Evolutionary conservation across 306 rosid species (phyloP).

Genomic region (Arachis stenosperma): DNA sequence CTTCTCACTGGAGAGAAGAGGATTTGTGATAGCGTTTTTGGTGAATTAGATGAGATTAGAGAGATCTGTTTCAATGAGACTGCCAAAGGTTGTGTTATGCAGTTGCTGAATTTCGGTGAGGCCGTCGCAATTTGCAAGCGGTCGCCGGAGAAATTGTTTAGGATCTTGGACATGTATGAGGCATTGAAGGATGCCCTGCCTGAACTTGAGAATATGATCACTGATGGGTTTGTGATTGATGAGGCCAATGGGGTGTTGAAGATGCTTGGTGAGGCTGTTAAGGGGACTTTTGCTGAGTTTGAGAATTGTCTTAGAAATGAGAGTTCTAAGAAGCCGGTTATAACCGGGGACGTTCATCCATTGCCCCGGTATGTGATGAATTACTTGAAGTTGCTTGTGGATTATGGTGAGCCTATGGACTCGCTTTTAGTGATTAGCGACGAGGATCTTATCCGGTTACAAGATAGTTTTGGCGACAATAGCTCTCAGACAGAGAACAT

Average conservation of each 20-base stretch:
- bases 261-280: slow-evolving; percentile 80
- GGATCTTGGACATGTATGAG: slow-evolving; percentile 95
- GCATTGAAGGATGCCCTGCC: slow-evolving; percentile 65
- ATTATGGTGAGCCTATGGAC: slow-evolving; percentile 75
- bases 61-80: slow-evolving; percentile 83
- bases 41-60: slow-evolving; percentile 58
- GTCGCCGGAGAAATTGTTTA: slow-evolving; percentile 88
- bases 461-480: slow-evolving; percentile 50
- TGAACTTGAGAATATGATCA: slow-evolving; percentile 63
- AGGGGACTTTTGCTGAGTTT: slow-evolving; percentile 85
- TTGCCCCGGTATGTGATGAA: slow-evolving; percentile 94
- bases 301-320: slow-evolving; percentile 82
- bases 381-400: slow-evolving; percentile 86
- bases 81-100: slow-evolving; percentile 86
- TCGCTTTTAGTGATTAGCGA: slow-evolving; percentile 59
- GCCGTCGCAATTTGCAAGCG: slow-evolving; percentile 76
- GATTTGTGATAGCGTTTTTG: slow-evolving; percentile 73
- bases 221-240: slow-evolving; percentile 57
- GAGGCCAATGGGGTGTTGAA: slow-evolving; percentile 75
- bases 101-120: slow-evolving; percentile 86
- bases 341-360: slow-evolving; percentile 87
- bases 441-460: slow-evolving; percentile 52
- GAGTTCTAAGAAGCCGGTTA: slow-evolving; percentile 73
- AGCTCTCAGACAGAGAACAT: slow-evolving; percentile 52
- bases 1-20: slow-evolving; percentile 74